These are phyloP conservation scores for Nigrospora oryzae DNA, from an alignment of 2,329 filamentous ascomycete genomes.

Conservation along the genomic window DNA sequence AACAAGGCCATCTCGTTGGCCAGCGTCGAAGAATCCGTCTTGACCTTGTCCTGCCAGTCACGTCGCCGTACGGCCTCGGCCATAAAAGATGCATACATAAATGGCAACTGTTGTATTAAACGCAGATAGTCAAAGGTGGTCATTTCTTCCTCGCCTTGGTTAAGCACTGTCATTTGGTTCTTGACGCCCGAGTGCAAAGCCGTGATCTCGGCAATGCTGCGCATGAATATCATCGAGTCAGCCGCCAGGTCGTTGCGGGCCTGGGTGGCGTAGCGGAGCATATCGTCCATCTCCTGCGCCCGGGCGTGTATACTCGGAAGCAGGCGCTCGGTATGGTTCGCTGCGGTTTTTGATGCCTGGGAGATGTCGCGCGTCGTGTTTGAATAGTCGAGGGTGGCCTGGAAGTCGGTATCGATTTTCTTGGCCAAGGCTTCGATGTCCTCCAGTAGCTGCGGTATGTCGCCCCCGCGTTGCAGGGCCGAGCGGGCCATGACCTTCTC, in stretches of 20 bases:
- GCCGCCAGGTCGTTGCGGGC: constrained; percentile 60
- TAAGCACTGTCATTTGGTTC: constrained; percentile 61
- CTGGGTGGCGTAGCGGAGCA: constrained; percentile 50
- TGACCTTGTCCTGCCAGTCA: constrained; percentile 90
- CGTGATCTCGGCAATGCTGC: constrained; percentile 72
- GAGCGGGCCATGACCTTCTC: constrained; percentile 49
- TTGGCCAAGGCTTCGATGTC: constrained; percentile 81
- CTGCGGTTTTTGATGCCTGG: constrained; percentile 56
- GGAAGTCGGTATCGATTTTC: constrained; percentile 82
- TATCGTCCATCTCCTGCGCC: constrained; percentile 51
- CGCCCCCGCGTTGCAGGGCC: constrained; percentile 47
- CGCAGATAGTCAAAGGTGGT: constrained; percentile 75
- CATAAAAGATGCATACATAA: constrained; percentile 82
- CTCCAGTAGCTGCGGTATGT: constrained; percentile 61
- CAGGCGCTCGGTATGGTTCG: constrained; percentile 53
- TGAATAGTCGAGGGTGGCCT: constrained; percentile 62
- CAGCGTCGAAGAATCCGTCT: constrained; percentile 74
- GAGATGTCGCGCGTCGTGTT: constrained; percentile 52
- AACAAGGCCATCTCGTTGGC: constrained; percentile 90
- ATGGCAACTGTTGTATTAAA: constrained; percentile 73
- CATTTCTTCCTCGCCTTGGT: constrained; percentile 65
- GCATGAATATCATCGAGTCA: constrained; percentile 68
- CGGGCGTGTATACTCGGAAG: constrained; percentile 50
- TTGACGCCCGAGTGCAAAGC: constrained; percentile 66
- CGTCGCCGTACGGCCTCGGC: constrained; percentile 77